phyloP scores from a whole-genome alignment of 208 protist genomes.

The Histomonas meleagridis region DNA sequence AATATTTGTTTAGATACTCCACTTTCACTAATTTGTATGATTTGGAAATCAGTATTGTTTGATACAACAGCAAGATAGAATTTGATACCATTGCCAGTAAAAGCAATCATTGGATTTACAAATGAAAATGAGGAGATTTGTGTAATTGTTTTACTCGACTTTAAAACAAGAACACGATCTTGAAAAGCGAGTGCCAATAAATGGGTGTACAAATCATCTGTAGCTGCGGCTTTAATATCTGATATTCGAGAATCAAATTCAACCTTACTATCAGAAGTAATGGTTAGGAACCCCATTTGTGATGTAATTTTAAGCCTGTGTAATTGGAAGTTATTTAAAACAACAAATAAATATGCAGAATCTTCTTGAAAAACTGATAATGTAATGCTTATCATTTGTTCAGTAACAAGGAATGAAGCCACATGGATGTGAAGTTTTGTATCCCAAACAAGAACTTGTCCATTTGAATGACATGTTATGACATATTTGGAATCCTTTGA shows the following conservation, averaged over 20 bases:
- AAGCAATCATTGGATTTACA: background rate
- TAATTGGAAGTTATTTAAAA: background rate
- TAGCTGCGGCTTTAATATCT: background rate
- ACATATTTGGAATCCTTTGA: background rate
- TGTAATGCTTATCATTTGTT: background rate
- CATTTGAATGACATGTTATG: background rate
- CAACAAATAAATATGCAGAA: background rate
- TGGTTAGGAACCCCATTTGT: background rate
- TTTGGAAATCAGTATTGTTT: background rate
- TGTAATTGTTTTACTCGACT: background rate
- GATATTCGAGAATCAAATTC: background rate
- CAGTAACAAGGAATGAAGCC: background rate
- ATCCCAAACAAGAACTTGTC: background rate
- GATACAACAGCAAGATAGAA: background rate
- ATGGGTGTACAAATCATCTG: background rate
- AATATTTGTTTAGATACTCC: background rate
- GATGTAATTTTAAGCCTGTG: background rate
- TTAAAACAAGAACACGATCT: background rate
- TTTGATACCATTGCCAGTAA: background rate
- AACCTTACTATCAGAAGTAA: background rate
- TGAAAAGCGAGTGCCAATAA: background rate
- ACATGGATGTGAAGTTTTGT: background rate
- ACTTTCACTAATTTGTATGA: background rate
- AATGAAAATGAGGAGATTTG: background rate
- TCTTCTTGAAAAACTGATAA: background rate